Evolutionary conservation across 1,284 basidiomycete genomes (phyloP).

Genomic region (Coniferiporia sulphurascens): DNA sequence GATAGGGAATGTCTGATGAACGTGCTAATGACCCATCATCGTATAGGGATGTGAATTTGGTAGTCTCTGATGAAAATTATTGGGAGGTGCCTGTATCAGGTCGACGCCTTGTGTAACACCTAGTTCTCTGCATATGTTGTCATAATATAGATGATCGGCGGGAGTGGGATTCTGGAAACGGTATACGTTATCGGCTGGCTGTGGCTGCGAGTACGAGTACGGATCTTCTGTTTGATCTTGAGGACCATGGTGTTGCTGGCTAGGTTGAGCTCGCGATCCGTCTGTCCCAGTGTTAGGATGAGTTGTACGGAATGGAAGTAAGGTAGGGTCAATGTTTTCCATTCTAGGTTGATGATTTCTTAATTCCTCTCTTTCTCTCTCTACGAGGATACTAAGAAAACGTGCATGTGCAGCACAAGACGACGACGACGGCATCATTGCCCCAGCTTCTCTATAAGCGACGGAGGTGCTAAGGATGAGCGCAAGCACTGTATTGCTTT

Average conservation of each 20-base stretch:
- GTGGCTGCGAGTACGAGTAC: background rate
- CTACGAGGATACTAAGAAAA: conserved; percentile 65
- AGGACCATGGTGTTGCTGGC: conserved; percentile 4
- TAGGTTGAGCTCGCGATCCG: background rate
- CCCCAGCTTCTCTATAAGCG: conserved; percentile 66
- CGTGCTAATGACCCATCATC: conserved; percentile 14
- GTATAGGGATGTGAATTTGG: conserved; percentile 9
- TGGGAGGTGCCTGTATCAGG: conserved; percentile 11
- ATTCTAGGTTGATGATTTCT: conserved; percentile 41
- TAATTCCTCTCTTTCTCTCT: conserved; percentile 60
- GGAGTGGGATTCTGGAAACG: conserved; percentile 35
- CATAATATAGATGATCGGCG: conserved; percentile 58
- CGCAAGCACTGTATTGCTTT: conserved; percentile 50
- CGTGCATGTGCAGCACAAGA: conserved; percentile 67
- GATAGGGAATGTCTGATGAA: background rate
- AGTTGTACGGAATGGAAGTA: conserved; percentile 4
- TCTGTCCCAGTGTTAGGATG: conserved; percentile 1
- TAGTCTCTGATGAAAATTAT: conserved; percentile 10
- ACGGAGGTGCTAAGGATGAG: conserved; percentile 65
- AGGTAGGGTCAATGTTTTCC: conserved; percentile 16
- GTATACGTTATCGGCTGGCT: background rate
- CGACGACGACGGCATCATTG: conserved; percentile 53
- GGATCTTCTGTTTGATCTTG: conserved; percentile 10
- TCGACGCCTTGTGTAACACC: conserved; percentile 36
- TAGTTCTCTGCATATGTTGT: conserved; percentile 64